Conservation (phyloP, 2,329 filamentous ascomycete species). For the Hypoxylon sp. region DNA sequence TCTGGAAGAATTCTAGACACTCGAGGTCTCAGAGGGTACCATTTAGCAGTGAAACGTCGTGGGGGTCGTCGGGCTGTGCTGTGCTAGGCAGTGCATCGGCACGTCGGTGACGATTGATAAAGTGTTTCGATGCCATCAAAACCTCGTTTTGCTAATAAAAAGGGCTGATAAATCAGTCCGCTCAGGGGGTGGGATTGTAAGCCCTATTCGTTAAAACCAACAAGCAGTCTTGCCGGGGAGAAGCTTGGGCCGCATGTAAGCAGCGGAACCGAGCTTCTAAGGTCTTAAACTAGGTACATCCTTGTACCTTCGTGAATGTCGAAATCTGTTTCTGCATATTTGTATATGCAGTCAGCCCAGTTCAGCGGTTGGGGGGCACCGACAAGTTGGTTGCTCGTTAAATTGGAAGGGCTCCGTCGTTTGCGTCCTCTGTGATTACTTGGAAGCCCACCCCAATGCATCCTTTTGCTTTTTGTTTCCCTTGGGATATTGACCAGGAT, state of each 20-base stretch:
- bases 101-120: slow-evolving; percentile 25
- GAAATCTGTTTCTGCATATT: slow-evolving; percentile 17
- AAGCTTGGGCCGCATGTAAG: slow-evolving; percentile 31
- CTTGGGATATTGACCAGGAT: slow-evolving; percentile 19
- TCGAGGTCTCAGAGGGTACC: slow-evolving; percentile 37
- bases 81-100: slow-evolving; percentile 23
- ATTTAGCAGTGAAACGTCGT: slow-evolving; percentile 42
- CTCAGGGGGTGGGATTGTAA: slow-evolving; percentile 5
- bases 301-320: slow-evolving; percentile 20
- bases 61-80: slow-evolving; percentile 38
- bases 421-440: slow-evolving; percentile 14
- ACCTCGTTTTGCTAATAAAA: slow-evolving; percentile 20
- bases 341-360: slow-evolving; percentile 24
- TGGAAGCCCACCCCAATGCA: slow-evolving; percentile 14
- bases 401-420: slow-evolving; percentile 14
- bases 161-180: slow-evolving; percentile 6
- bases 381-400: slow-evolving; percentile 15
- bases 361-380: slow-evolving; percentile 23
- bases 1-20: slow-evolving; percentile 49
- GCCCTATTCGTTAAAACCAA: slow-evolving; percentile 22
- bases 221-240: slow-evolving; percentile 33
- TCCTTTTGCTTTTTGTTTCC: slow-evolving; percentile 14
- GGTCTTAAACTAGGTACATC: slow-evolving; percentile 18
- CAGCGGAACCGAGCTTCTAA: slow-evolving; percentile 21
- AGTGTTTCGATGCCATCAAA: slow-evolving; percentile 31